These are phyloP conservation scores for Zychaea mexicana DNA, from an alignment of 371 early-diverging fungal genomes.

Conservation along the genomic window DNA sequence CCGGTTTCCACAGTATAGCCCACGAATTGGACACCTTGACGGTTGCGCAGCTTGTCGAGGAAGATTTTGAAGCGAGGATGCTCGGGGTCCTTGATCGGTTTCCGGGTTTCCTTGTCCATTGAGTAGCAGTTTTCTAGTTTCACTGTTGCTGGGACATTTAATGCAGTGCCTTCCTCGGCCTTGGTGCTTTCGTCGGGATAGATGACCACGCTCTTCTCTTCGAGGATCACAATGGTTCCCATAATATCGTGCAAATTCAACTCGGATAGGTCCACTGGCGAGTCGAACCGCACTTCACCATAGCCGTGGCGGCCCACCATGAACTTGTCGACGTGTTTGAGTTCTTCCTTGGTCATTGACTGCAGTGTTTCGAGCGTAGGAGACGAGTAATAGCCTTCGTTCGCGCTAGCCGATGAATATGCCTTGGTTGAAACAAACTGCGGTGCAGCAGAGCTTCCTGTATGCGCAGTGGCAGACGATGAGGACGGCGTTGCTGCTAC, in stretches of 20 bases:
- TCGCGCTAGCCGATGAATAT: conserved; percentile 16
- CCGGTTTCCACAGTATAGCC: conserved; percentile 76
- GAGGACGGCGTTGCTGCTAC: not conserved
- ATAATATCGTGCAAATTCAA: conserved; percentile 74
- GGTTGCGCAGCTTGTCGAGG: conserved; percentile 64
- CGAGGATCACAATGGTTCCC: conserved; percentile 78
- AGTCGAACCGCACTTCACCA: conserved; percentile 78
- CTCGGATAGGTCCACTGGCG: conserved; percentile 81
- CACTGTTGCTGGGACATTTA: conserved; percentile 89
- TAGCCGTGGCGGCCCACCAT: conserved; percentile 69
- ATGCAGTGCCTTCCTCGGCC: conserved; percentile 80
- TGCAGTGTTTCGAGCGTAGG: conserved; percentile 34
- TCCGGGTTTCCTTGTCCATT: conserved; percentile 72
- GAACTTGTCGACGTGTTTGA: conserved; percentile 76
- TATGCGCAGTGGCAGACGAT: not conserved
- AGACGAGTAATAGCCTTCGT: conserved; percentile 37
- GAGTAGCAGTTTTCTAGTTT: conserved; percentile 83
- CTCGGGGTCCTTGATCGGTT: conserved; percentile 64
- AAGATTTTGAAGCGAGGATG: conserved; percentile 76
- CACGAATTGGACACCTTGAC: conserved; percentile 76
- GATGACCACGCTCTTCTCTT: conserved; percentile 69
- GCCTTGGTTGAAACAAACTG: not conserved
- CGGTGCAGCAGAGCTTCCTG: no score
- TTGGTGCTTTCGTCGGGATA: conserved; percentile 82
- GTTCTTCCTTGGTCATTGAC: conserved; percentile 66